Percentiles rank a stretch among this genome's conserved stretches.
phyloP scores from a whole-genome alignment of 2,329 filamentous ascomycete genomes.

The Cryphonectria radicalis region DNA sequence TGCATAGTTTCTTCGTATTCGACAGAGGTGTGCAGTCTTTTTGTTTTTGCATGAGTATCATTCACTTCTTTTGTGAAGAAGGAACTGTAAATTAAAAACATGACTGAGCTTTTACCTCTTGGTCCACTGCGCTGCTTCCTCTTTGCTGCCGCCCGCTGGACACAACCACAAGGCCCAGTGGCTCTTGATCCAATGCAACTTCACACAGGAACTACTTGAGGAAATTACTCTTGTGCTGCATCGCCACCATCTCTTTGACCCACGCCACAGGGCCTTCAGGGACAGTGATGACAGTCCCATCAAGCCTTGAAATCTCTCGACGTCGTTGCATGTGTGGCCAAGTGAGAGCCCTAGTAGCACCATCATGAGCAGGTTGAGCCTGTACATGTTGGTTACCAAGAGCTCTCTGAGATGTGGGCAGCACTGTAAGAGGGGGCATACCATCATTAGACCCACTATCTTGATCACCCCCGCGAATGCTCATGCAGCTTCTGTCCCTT shows the following conservation, averaged over 20 bases:
- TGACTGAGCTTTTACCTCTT: neutral
- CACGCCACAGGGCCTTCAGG: neutral
- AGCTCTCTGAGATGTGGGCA: neutral
- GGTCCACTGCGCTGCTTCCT: neutral
- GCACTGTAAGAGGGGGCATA: neutral
- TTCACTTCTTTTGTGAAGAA: neutral
- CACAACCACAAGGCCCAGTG: neutral
- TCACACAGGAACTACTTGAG: neutral
- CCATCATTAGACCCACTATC: conserved; percentile 4
- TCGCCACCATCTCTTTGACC: conserved; percentile 12
- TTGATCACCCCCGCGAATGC: neutral
- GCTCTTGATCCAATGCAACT: neutral
- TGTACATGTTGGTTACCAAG: conserved; percentile 11
- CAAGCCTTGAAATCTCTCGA: neutral
- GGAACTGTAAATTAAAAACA: neutral
- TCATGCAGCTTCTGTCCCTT: neutral
- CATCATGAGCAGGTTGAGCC: conserved; percentile 1
- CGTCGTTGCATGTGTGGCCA: neutral
- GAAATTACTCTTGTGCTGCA: neutral
- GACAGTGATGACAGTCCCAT: neutral
- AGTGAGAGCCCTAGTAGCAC: neutral
- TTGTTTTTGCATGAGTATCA: neutral
- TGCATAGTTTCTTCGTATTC: neutral
- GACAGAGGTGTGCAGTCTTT: neutral
- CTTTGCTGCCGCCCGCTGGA: neutral